These are phyloP conservation scores for Coleophoma crateriformis DNA, from an alignment of 2,329 filamentous ascomycete genomes.

Conservation along the genomic window DNA sequence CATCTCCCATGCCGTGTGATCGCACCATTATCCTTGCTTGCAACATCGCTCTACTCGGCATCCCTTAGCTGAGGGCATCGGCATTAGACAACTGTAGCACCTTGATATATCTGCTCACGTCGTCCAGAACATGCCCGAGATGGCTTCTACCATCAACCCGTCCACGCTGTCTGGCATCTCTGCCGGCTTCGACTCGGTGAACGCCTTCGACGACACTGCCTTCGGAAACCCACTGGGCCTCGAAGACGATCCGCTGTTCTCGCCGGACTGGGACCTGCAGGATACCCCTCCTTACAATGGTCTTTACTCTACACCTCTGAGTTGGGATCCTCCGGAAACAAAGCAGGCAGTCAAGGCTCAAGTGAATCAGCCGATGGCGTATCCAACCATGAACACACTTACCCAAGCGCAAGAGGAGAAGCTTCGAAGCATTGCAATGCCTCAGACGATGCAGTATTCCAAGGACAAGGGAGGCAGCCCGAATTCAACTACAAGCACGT, in stretches of 20 bases:
- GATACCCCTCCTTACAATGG: constrained; percentile 24
- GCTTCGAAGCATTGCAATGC: constrained; percentile 60
- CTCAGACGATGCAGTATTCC: constrained; percentile 50
- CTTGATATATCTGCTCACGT: neutral
- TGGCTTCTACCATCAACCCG: constrained; percentile 19
- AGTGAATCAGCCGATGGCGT: constrained; percentile 7
- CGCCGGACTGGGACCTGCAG: constrained; percentile 17
- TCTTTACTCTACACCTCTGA: constrained; percentile 25
- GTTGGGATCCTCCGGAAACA: constrained; percentile 23
- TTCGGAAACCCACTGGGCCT: constrained; percentile 18
- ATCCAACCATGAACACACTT: constrained; percentile 32
- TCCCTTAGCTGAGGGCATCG: no score
- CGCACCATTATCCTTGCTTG: neutral
- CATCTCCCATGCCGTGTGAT: neutral
- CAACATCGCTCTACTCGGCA: no score
- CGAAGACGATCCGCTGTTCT: constrained; percentile 21
- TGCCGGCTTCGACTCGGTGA: constrained; percentile 13
- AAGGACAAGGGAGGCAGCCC: constrained; percentile 42
- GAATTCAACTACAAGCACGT: constrained; percentile 42
- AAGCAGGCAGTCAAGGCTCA: constrained; percentile 14
- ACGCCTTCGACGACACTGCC: constrained; percentile 16
- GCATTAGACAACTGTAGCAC: no score
- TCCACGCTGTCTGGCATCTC: constrained; percentile 18
- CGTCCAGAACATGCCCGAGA: constrained; percentile 2
- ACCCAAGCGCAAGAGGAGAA: constrained; percentile 56